These are phyloP conservation scores for Neurospora discreta DNA, from an alignment of 495 filamentous ascomycete genomes.

Conservation along the genomic window DNA sequence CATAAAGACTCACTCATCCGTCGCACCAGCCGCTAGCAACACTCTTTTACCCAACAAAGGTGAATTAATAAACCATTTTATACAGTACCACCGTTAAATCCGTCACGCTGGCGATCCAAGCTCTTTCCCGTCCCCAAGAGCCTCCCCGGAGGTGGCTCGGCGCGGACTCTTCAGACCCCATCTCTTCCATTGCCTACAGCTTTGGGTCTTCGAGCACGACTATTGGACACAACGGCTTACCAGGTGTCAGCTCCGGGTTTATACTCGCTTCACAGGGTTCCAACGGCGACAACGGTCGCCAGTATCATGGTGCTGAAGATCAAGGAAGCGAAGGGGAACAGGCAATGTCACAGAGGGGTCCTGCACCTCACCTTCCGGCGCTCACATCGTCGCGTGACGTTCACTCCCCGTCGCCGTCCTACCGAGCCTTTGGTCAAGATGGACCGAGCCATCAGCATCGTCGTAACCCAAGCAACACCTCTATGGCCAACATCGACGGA, in stretches of 20 bases:
- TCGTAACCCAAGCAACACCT: constrained; percentile 18
- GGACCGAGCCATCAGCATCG: constrained; percentile 16
- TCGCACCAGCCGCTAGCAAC: background rate
- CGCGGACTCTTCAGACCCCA: constrained; percentile 9
- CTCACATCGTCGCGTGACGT: constrained; percentile 17
- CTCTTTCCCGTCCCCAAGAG: constrained; percentile 14
- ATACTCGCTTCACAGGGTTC: constrained; percentile 7
- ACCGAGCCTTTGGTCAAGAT: constrained; percentile 14
- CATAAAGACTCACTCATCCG: constrained; percentile 2
- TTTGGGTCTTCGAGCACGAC: constrained; percentile 6
- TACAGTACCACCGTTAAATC: constrained; percentile 4
- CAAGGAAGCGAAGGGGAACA: constrained; percentile 42
- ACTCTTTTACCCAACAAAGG: constrained; percentile 1
- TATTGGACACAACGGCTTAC: constrained; percentile 22
- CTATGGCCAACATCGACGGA: constrained; percentile 19
- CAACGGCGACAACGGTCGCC: constrained; percentile 25
- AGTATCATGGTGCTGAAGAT: constrained; percentile 43
- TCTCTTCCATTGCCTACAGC: constrained; percentile 7
- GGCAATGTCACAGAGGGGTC: constrained; percentile 49
- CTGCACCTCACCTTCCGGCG: constrained; percentile 34
- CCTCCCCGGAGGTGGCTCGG: constrained; percentile 16
- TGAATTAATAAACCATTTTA: background rate
- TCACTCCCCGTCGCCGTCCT: constrained; percentile 18
- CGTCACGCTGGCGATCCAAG: constrained; percentile 24
- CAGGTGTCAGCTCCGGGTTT: constrained; percentile 15